Evolutionary conservation across 768 basidiomycete genomes (phyloP), one percentile per base, ranked within the genome.

Genomic region (Cantharellus anzutake): DNA sequence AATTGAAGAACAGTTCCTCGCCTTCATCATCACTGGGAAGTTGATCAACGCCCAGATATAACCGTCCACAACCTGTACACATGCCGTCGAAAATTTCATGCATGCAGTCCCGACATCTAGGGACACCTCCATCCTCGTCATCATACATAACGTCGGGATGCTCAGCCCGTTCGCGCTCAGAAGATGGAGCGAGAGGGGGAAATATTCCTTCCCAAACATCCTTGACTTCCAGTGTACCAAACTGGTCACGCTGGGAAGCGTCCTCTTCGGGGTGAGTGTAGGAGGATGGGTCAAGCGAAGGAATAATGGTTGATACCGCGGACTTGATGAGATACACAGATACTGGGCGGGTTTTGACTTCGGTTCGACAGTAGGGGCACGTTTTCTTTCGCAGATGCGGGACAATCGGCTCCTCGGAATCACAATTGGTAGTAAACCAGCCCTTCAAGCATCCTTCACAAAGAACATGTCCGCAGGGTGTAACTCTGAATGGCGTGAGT

Each of bases 121-220:
- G 82, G n/a, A 89, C 74, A 0, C 81, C 83, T 5, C 81, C 84
- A 61, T 88, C 86, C 63, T 86, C 84, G 4, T 72, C 73, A 65
- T 89, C 86, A 41, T 77, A 76, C 73, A 83, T 78, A 0, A 85
- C 84, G 37, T 75, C 56, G 11, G 59, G 57, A 34, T 59, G 59
- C 58, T 60, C 57, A 35, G 39, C 60, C 7, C 51, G 34, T 56
- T 41, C 56, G 14, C 41, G 44, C 38, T 29, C 5, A 37, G 41
- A 41, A 61, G 3, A 58, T 5, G 41, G 4, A 7, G 16, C 60
- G 20, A 29, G 20, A 44, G 38, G 29, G 3, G 69, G 72, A 68
- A 86, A 86, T 14, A 87, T 77, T 57, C 77, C 76, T 40, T 72
- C 72, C 85, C 86, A 88, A 2, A 81, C 81, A 66, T 86, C 83